Conservation (phyloP, 768 basidiomycete species). For the Dacryopinax spathularia region DNA sequence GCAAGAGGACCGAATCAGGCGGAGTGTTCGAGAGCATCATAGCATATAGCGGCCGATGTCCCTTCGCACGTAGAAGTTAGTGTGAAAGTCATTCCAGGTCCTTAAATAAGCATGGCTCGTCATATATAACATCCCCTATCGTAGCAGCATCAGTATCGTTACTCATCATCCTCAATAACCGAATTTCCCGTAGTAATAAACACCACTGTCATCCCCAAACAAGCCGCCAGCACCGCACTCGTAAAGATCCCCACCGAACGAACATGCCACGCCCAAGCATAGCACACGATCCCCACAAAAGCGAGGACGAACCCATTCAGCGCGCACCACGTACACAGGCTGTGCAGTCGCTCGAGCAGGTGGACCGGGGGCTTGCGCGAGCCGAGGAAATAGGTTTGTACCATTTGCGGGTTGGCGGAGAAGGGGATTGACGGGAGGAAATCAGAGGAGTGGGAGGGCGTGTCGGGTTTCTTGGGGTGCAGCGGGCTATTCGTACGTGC, state of each 20-base stretch:
- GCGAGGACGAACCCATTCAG: constrained; percentile 38
- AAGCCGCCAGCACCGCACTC: constrained; percentile 28
- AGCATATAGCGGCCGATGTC: too few relatives aligned
- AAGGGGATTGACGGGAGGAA: background rate
- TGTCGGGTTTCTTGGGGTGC: constrained; percentile 10
- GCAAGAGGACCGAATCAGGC: too few relatives aligned
- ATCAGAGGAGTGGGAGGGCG: constrained; percentile 25
- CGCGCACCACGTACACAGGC: constrained; percentile 35
- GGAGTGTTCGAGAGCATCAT: too few relatives aligned
- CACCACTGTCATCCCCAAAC: constrained; percentile 16
- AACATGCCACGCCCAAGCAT: constrained; percentile 38
- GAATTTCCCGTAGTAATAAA: background rate
- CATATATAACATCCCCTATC: too few relatives aligned
- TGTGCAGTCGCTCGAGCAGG: constrained; percentile 37
- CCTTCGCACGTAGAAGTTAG: too few relatives aligned
- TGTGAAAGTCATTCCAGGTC: too few relatives aligned
- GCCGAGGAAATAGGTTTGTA: background rate
- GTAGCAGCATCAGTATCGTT: too few relatives aligned
- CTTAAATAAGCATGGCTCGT: too few relatives aligned
- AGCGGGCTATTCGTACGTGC: constrained; percentile 27
- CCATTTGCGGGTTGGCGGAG: background rate
- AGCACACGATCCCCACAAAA: constrained; percentile 37
- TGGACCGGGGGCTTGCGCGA: constrained; percentile 14
- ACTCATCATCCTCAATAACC: background rate
- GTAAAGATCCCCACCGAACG: constrained; percentile 33